phyloP scores from a whole-genome alignment of 2,329 filamentous ascomycete species.

The Penicillium sp. region DNA sequence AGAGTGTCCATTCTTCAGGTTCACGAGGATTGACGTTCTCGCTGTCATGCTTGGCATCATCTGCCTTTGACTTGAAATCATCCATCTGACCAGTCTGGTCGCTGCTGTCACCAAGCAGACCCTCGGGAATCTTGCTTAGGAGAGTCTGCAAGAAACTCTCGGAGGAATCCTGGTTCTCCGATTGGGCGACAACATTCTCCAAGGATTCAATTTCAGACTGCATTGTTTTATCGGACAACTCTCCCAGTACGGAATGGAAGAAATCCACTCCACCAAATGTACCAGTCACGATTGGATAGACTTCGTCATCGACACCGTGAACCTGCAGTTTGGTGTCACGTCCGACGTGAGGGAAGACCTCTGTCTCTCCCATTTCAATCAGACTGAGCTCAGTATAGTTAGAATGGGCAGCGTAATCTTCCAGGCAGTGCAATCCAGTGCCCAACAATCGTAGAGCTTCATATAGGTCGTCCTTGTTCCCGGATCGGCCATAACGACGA shows the following conservation, averaged over 20 bases:
- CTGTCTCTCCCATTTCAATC: constrained; percentile 77
- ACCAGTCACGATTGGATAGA: constrained; percentile 83
- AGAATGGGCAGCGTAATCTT: constrained; percentile 90
- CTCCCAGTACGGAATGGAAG: constrained; percentile 77
- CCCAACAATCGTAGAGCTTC: constrained; percentile 84
- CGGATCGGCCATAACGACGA: constrained; percentile 64
- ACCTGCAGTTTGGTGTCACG: constrained; percentile 68
- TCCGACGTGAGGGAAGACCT: constrained; percentile 86
- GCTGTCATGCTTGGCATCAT: constrained; percentile 71
- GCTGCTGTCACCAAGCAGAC: constrained; percentile 68
- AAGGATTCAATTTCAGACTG: constrained; percentile 89
- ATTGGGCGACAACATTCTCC: constrained; percentile 71
- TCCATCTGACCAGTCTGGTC: constrained; percentile 69
- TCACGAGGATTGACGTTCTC: constrained; percentile 71
- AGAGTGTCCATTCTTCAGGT: constrained; percentile 79
- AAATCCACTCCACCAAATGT: constrained; percentile 96
- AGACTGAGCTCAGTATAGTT: constrained; percentile 89
- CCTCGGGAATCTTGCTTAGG: constrained; percentile 75
- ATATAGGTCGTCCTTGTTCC: constrained; percentile 73
- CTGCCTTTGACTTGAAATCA: constrained; percentile 73
- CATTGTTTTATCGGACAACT: constrained; percentile 81
- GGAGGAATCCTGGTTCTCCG: constrained; percentile 60
- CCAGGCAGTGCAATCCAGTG: constrained; percentile 84
- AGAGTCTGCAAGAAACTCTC: constrained; percentile 75
- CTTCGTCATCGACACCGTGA: constrained; percentile 60